A percentile compares a stretch with the other conserved stretches of the same genome.
phyloP scores from a whole-genome alignment of 179 eudicot genomes.

The Monotropa hypopitys region DNA sequence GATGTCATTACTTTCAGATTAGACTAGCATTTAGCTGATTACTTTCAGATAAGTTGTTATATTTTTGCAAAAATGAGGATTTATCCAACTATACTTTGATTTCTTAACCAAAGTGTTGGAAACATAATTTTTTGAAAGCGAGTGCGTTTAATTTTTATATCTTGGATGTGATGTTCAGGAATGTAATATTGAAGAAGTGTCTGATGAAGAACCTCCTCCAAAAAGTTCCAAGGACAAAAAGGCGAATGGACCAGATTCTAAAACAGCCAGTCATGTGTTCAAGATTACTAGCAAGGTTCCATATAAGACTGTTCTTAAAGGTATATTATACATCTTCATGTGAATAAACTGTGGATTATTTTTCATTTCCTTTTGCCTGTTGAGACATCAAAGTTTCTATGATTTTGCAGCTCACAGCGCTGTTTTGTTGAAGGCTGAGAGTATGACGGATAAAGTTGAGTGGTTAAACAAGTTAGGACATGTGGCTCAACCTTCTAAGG shows the following conservation, averaged over 20 bases:
- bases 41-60: background rate
- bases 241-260: slow-evolving; percentile 76
- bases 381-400: slow-evolving; percentile 7
- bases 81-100: background rate
- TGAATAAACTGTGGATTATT: background rate
- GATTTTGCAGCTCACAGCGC: slow-evolving; percentile 76
- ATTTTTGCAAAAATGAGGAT: background rate
- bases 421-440: slow-evolving; percentile 89
- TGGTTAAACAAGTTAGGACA: slow-evolving; percentile 80
- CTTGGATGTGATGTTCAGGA: slow-evolving; percentile 35
- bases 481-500: slow-evolving; percentile 47
- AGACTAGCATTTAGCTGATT: background rate
- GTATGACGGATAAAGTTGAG: slow-evolving; percentile 68
- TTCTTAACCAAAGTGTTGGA: background rate
- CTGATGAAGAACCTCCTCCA: slow-evolving; percentile 78
- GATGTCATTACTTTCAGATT: background rate
- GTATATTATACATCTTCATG: slow-evolving; percentile 17
- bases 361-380: slow-evolving; percentile 3
- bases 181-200: slow-evolving; percentile 74
- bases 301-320: slow-evolving; percentile 94
- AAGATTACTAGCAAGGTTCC: slow-evolving; percentile 86
- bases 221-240: slow-evolving; percentile 94
- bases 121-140: background rate
- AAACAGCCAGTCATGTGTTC: slow-evolving; percentile 53
- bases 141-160: background rate